These are phyloP conservation scores for Draba incana DNA, from an alignment of 345 rosid species.

Conservation along the genomic window DNA sequence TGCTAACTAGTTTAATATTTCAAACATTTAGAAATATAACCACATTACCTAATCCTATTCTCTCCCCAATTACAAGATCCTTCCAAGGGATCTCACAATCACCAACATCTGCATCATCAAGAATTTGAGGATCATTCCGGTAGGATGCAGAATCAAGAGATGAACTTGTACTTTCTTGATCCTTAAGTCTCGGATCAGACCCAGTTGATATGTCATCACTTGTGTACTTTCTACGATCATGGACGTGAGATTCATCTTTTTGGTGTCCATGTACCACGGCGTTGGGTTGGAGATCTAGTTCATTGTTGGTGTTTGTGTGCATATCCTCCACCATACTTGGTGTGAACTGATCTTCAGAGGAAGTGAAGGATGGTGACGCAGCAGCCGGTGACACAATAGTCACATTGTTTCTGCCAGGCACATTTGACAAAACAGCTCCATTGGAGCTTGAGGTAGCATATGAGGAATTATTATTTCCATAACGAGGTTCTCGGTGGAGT, in stretches of 20 bases:
- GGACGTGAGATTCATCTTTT: conserved; percentile 50
- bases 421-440: conserved; percentile 46
- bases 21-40: conserved; percentile 15
- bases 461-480: conserved; percentile 53
- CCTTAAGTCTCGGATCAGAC: conserved; percentile 57
- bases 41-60: conserved; percentile 95
- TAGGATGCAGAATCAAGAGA: conserved; percentile 56
- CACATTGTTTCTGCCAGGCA: conserved; percentile 47
- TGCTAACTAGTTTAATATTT: conserved; percentile 11
- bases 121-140: conserved; percentile 62
- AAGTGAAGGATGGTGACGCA: conserved; percentile 46
- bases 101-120: conserved; percentile 92
- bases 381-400: conserved; percentile 45
- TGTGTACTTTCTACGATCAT: conserved; percentile 54
- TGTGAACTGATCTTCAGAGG: conserved; percentile 47
- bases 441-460: conserved; percentile 54
- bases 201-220: conserved; percentile 60
- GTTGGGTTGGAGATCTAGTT: conserved; percentile 46
- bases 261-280: conserved; percentile 42
- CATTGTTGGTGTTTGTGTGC: conserved; percentile 42
- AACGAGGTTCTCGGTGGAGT: conserved; percentile 71
- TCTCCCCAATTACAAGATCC: conserved; percentile 89
- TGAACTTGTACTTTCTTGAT: conserved; percentile 67
- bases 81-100: conserved; percentile 99
- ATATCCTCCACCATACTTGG: conserved; percentile 46